phyloP scores from a whole-genome alignment of 306 rosid genomes.

The Rubus parviflorus region DNA sequence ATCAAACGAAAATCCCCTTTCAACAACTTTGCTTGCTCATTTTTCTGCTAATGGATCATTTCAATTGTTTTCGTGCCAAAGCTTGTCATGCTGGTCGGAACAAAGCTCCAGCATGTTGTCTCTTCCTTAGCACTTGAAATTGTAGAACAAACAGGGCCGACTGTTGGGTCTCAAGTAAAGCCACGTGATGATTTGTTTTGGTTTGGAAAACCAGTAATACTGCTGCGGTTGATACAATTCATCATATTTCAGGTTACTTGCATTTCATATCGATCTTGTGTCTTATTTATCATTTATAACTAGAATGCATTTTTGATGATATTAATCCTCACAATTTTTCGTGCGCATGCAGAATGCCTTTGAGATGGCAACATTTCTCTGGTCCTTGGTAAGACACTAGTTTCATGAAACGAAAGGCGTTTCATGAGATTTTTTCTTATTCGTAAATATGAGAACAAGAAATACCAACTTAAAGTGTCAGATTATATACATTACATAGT shows the following conservation, averaged over 20 bases:
- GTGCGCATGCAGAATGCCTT: conserved; percentile 81
- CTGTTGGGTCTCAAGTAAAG: conserved; percentile 66
- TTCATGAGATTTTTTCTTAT: not conserved
- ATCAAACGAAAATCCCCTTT: not conserved
- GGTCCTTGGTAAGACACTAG: conserved; percentile 77
- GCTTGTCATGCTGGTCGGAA: conserved; percentile 95
- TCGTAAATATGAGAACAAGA: not conserved
- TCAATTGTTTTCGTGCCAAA: conserved; percentile 40
- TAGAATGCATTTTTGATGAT: conserved; percentile 7
- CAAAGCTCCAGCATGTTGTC: conserved; percentile 96
- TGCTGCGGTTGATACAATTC: conserved; percentile 82
- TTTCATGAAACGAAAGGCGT: not conserved
- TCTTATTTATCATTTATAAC: not conserved
- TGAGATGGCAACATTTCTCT: conserved; percentile 92
- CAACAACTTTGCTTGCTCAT: not conserved
- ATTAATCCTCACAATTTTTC: conserved; percentile 21
- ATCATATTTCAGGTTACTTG: conserved; percentile 83
- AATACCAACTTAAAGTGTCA: not conserved
- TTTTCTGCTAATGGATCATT: not conserved
- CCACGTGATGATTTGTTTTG: conserved; percentile 87
- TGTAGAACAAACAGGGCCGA: conserved; percentile 58
- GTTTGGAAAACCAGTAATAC: conserved; percentile 80
- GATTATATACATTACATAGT: not conserved
- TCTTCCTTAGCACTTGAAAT: conserved; percentile 88
- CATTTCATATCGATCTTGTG: not conserved